Evolutionary conservation across 805 yeast species (phyloP).

Genomic region (Jamesozyma jinghongensis): DNA sequence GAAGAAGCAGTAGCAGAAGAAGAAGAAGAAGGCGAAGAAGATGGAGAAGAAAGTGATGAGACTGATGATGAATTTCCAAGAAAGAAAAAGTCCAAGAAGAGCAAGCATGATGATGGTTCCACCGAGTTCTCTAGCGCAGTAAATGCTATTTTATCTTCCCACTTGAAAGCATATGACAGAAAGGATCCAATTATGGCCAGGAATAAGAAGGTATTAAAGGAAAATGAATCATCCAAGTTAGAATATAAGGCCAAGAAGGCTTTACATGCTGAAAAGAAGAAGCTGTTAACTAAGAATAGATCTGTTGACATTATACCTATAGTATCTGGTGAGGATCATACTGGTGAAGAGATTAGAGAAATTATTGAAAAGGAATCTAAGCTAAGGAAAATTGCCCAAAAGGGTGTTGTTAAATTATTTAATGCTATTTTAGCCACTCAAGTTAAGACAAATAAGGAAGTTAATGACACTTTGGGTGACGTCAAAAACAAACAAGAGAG

Average conservation of each 20-base stretch:
- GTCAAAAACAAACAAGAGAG: conserved; percentile 40
- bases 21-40: conserved; percentile 18
- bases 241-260: conserved; percentile 76
- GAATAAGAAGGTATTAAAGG: conserved; percentile 57
- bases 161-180: conserved; percentile 80
- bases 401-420: conserved; percentile 77
- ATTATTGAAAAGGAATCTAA: conserved; percentile 57
- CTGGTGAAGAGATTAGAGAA: conserved; percentile 37
- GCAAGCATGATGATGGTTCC: conserved; percentile 59
- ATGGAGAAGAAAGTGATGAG: conserved; percentile 19
- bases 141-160: conserved; percentile 73
- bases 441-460: conserved; percentile 44
- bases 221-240: conserved; percentile 69
- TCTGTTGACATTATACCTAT: conserved; percentile 58
- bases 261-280: conserved; percentile 61
- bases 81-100: conserved; percentile 47
- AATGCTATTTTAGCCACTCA: conserved; percentile 80
- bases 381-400: conserved; percentile 73
- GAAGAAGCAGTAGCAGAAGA: no score
- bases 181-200: conserved; percentile 87
- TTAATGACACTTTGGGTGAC: conserved; percentile 37
- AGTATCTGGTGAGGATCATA: conserved; percentile 38
- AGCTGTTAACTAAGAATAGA: conserved; percentile 55
- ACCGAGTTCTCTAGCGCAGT: conserved; percentile 74
- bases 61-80: conserved; percentile 36